Base-by-base conservation (phyloP, 1,284 basidiomycete species). In the Malassezia obtusa region DNA sequence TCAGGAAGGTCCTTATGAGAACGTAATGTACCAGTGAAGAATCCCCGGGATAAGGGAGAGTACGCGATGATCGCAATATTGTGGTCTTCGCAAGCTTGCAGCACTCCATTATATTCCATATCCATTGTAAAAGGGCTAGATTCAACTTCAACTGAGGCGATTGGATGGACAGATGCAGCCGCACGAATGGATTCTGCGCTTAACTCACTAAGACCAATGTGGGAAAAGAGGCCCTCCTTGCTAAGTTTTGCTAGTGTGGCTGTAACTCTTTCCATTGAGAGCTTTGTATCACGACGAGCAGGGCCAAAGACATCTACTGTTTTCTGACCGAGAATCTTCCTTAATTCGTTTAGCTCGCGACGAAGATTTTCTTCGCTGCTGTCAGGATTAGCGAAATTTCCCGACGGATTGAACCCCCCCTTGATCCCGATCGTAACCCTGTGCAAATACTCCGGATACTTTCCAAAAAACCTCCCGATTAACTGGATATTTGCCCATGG, bases 111-210 rank as follows among this genome's bases (percentile, higher is more conserved):
- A 41, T 75, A 67, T 52, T 79, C 78, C 21, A 77, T 76, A 44
- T 77, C 75, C 31, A 72, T 75, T 14, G 77, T 77, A 75, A 82
- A 84, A 0, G 83, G 81, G 2, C 80, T 82, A 65, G 80, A 81
- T 68, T 84, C 83, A 28, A 83, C 75, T 70, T 85, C 82, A 22
- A 84, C 73, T 4, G 81, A 81, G 2, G 80, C 70, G 57, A 85
- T 58, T 2, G 61, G 63, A 15, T 56, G 58, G 0, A 62, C 59
- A 14, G 39, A 53, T 32, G 44, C 56, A 0, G 68, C 67, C 15
- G 52, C 43, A n/a, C 63, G 51, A 49, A 72, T 65, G 2, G 60
- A 60, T 3, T 50, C 47, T 7, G 62, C 62, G 4, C 58, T 62
- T 15, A 68, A 53, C 49, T 72, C 68, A 17, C 63, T 65, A 2